Base-by-base conservation (phyloP, 2,329 filamentous ascomycete genomes). In the Nemania diffusa region DNA sequence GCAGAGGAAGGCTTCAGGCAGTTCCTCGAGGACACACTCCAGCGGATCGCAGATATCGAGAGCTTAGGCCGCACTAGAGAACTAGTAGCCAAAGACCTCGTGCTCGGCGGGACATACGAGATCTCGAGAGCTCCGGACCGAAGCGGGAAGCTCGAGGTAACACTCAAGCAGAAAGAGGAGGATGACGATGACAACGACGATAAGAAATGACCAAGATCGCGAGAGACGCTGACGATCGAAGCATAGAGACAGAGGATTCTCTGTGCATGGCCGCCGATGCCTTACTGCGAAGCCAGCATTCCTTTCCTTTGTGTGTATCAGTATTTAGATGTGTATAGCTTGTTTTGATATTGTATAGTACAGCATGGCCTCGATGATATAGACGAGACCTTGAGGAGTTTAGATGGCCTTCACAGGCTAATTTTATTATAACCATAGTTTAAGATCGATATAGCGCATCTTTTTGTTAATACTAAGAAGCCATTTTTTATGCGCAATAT, bases 71-170 rank as follows among this genome's bases (percentile, higher is more conserved):
- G 96, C 69, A 99, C 96, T n/a, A 89, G 95, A 69, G 96, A 99
- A 81, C 79, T 99, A 59, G 97, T 97, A 1, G 92, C 97, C 71
- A 99, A 99, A 82, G 96, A 98, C 79, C 84, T 98, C 44, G 95
- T 96, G 75, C 83, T 94, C 34, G 90, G 92, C 13, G 94, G 94
- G 1, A 91, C 91, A 78, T 97, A 97, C 77, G 85, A 88, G 69
- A 86, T 95, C 68, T 79, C 70, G 4, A 72, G 64, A 27, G 72
- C 68, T 4, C 29, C 62, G 4, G 76, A 79, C 56, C 78, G 77
- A 64, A 79, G 78, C 37, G 77, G 78, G 34, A 80, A 78, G 68
- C 61, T 75, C n/a, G 79, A 79, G 29, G 75, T 83, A 5, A 79
- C 79, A 2, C 78, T 86, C 22, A 80, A 80, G 72, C 73, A 85